Conservation (phyloP, 1,139 yeast genomes). For the Saccharomyces pastorianus region DNA sequence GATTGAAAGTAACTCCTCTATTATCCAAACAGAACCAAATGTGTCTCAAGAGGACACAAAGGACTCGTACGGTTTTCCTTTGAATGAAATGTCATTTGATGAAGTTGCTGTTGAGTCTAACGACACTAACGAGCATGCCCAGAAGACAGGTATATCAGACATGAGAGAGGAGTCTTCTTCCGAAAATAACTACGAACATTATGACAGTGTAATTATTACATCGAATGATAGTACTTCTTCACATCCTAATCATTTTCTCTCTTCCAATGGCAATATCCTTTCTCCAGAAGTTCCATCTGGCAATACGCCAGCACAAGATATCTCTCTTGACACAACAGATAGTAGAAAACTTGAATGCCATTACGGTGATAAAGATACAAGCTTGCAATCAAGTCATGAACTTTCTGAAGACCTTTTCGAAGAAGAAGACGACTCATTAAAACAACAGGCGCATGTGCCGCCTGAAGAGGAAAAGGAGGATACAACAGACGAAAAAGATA, state of each 20-base stretch:
- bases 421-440: conserved; percentile 3
- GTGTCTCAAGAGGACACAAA: neutral
- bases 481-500: neutral
- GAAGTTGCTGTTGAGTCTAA: neutral
- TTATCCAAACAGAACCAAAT: neutral
- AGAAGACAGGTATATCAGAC: neutral
- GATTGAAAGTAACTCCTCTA: neutral
- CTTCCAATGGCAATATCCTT: neutral
- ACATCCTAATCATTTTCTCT: neutral
- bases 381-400: neutral
- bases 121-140: neutral
- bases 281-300: neutral
- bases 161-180: neutral
- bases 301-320: neutral
- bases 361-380: neutral
- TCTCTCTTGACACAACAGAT: neutral
- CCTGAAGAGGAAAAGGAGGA: neutral
- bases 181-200: neutral
- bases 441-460: neutral
- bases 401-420: neutral
- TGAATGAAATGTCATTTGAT: neutral
- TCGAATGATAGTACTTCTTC: neutral
- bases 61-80: neutral
- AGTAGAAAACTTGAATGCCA: neutral
- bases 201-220: neutral